Evolutionary conservation across 176 grass and related monocot species (phyloP).

Genomic region (Guadua angustifolia): DNA sequence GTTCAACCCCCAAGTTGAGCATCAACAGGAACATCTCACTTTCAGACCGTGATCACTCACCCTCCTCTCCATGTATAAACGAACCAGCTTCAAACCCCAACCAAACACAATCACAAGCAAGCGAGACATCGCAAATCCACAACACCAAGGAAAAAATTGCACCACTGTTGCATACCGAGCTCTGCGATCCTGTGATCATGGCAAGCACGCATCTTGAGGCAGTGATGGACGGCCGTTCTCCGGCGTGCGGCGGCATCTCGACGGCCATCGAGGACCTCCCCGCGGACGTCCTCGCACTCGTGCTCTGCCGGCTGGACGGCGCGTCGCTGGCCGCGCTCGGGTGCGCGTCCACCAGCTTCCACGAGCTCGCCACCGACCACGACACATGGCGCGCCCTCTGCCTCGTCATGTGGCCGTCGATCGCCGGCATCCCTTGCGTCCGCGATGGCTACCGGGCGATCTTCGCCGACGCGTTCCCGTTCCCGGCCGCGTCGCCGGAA

Average conservation of each 20-base stretch:
- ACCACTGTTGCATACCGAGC: neutral
- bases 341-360: constrained; percentile 62
- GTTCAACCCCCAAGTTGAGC: neutral
- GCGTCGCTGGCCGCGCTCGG: constrained; percentile 66
- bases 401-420: constrained; percentile 71
- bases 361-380: constrained; percentile 50
- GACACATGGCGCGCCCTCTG: constrained; percentile 71
- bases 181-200: neutral
- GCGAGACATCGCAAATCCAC: too few species aligned
- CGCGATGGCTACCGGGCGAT: constrained; percentile 43
- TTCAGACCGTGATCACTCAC: constrained; percentile 42
- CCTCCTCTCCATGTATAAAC: constrained; percentile 4
- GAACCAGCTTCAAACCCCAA: neutral
- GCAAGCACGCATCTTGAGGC: neutral
- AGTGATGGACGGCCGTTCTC: neutral
- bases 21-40: constrained; percentile 25
- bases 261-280: constrained; percentile 71
- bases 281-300: constrained; percentile 58
- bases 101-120: neutral
- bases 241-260: neutral
- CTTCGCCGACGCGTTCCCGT: constrained; percentile 80
- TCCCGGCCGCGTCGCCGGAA: constrained; percentile 33
- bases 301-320: constrained; percentile 69
- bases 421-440: constrained; percentile 31
- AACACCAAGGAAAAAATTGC: neutral